Percentiles rank a stretch among this genome's conserved stretches.
Evolutionary conservation across 2,329 filamentous ascomycete species (phyloP).

Genomic region (Eutypa lata): DNA sequence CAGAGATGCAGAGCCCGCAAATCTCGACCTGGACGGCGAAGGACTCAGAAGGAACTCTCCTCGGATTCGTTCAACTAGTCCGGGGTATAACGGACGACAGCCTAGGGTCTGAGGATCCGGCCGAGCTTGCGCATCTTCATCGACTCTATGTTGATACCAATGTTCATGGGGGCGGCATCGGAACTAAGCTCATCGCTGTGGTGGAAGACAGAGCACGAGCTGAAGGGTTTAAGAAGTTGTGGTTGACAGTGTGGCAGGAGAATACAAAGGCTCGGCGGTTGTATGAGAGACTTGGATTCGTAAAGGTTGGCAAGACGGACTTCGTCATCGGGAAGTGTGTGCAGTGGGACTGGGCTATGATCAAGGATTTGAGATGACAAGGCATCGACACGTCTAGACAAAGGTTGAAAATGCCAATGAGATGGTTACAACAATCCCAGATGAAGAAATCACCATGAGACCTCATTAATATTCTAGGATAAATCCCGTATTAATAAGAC

Average conservation of each 20-base stretch:
- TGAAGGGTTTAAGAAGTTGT: constrained; percentile 23
- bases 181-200: constrained; percentile 20
- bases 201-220: constrained; percentile 21
- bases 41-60: constrained; percentile 12
- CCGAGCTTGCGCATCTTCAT: constrained; percentile 22
- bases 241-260: constrained; percentile 28
- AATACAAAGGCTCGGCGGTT: constrained; percentile 17
- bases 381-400: no score
- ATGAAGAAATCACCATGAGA: no score
- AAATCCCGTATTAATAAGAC: no score
- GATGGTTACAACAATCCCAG: no score
- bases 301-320: constrained; percentile 15
- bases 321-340: constrained; percentile 20
- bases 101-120: constrained; percentile 10
- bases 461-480: no score
- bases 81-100: constrained; percentile 15
- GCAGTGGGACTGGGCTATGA: constrained; percentile 22
- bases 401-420: no score
- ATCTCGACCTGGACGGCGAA: constrained; percentile 20
- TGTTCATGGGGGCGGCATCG: constrained; percentile 25
- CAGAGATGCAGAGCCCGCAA: constrained; percentile 16
- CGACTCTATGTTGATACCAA: constrained; percentile 25
- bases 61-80: constrained; percentile 26
- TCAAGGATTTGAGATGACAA: constrained; percentile 2
- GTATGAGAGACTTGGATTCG: constrained; percentile 22